Evolutionary conservation across 805 yeast species (phyloP), one percentile per base, ranked within the genome.

Genomic region (Candida boleticola): DNA sequence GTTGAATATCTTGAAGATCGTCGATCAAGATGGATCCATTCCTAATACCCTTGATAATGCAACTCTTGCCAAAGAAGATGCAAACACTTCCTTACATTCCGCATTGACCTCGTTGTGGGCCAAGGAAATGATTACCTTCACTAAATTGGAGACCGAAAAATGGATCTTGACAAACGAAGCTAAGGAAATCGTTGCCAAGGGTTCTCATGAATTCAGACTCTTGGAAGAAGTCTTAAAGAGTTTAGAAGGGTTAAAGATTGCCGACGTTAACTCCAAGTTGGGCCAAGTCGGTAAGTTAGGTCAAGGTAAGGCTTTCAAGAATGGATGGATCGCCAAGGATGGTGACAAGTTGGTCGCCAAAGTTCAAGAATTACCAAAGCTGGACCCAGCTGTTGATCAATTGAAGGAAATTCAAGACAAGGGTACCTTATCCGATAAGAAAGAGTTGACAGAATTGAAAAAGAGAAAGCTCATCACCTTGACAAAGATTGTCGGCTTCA

Each of bases 271-370:
- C 44, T 61, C 81, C 42, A 77, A 83, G 50, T 72, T 92, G 67
- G 97, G 97, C 43, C 71, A 80, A 40, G 80, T 80, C 45, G 98
- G 97, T 48, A 83, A 83, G 54, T 76, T 92, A 50, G 99, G 99
- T 49, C 99, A 93, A 71, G 96, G 95, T 53, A 83, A 90, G 57
- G 99, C 98, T 14, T 95, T 93, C 78, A 92, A 89, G 67, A 90
- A 90, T 64, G 95, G 95, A 32, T 93, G 99, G 99, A 83, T 93
- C 55, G 70, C 78, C 49, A 93, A 95, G 63, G 86, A 84, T 45
- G 95, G 92, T 44, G 95, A 86, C 53, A 80, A 76, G 56, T 76
- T 92, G 53, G 78, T 87, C 39, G 61, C 86, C 22, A 79, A 80
- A 49, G 72, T 83, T 25, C 66, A 72, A 37, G 70, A 68, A 31